phyloP scores from a whole-genome alignment of 2,329 filamentous ascomycete species.

The Xylaria sp. region DNA sequence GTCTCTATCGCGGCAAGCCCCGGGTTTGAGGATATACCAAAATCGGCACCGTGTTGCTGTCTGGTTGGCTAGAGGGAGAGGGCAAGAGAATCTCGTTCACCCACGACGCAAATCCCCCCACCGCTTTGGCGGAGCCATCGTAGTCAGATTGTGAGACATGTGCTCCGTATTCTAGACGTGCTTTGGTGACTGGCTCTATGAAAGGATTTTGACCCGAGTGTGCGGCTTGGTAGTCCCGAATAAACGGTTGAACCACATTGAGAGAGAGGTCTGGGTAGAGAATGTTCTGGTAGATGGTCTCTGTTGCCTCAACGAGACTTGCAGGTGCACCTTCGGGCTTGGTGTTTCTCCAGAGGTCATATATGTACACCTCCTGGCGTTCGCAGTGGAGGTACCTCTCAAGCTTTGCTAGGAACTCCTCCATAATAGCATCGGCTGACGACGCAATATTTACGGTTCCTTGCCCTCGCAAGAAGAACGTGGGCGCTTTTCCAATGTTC shows the following conservation, averaged over 20 bases:
- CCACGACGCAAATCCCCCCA: slow-evolving; percentile 16
- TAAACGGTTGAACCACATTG: slow-evolving; percentile 12
- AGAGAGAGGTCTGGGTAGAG: slow-evolving; percentile 14
- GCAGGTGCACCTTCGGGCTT: slow-evolving; percentile 7
- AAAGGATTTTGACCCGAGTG: slow-evolving; percentile 10
- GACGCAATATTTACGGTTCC: not conserved
- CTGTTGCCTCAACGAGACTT: slow-evolving; percentile 17
- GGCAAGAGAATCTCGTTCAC: slow-evolving; percentile 19
- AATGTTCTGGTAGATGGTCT: slow-evolving; percentile 19
- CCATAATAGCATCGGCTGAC: slow-evolving; percentile 7
- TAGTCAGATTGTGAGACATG: slow-evolving; percentile 3
- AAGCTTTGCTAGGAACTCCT: slow-evolving; percentile 14
- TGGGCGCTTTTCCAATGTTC: slow-evolving; percentile 6
- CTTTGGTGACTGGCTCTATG: slow-evolving; percentile 19
- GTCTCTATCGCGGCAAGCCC: slow-evolving; percentile 21
- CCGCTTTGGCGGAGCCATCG: not conserved
- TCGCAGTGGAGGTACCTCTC: slow-evolving; percentile 10
- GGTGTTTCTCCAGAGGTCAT: slow-evolving; percentile 17
- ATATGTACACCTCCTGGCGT: slow-evolving; percentile 16
- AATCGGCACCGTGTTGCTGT: slow-evolving; percentile 9
- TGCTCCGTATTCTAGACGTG: slow-evolving; percentile 18
- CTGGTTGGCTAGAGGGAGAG: not conserved
- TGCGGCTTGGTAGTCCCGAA: slow-evolving; percentile 5
- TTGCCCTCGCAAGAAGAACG: slow-evolving; percentile 13
- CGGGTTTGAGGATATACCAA: slow-evolving; percentile 23